These are phyloP conservation scores for Apiospora kogelbergensis DNA, from an alignment of 2,329 filamentous ascomycete species.

Conservation along the genomic window DNA sequence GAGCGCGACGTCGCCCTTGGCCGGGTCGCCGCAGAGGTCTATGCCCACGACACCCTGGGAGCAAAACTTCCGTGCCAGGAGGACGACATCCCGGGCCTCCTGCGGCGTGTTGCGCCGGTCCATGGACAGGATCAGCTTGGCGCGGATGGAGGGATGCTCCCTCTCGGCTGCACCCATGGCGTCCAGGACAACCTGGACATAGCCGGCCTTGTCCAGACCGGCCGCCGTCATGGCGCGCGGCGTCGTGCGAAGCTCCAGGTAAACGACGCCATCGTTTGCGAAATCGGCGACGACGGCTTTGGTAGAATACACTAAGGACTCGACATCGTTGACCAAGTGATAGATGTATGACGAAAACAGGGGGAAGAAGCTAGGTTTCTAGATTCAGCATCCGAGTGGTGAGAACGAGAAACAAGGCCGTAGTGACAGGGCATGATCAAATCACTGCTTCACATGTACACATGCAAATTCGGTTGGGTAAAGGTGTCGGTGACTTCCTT, in stretches of 20 bases:
- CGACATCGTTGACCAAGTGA: conserved; percentile 64
- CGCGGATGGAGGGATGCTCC: conserved; percentile 46
- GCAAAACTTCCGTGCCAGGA: conserved; percentile 58
- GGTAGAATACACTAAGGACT: conserved; percentile 62
- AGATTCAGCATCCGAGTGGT: background rate
- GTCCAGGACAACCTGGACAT: conserved; percentile 65
- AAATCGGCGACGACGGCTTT: conserved; percentile 66
- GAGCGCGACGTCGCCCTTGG: conserved; percentile 57
- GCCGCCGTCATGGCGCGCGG: conserved; percentile 61
- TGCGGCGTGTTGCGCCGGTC: conserved; percentile 63
- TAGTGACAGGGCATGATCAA: background rate
- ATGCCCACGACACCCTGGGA: conserved; percentile 63
- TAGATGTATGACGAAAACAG: conserved; percentile 82
- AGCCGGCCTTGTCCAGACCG: conserved; percentile 59
- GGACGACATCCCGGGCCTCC: conserved; percentile 64
- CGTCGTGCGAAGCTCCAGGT: conserved; percentile 79
- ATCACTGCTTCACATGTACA: background rate
- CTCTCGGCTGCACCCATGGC: conserved; percentile 47
- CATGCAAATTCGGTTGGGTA: background rate
- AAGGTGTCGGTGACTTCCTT: conserved; percentile 29
- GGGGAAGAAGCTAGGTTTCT: conserved; percentile 64
- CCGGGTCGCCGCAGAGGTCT: conserved; percentile 78
- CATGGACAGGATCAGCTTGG: conserved; percentile 70
- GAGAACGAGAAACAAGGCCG: background rate
- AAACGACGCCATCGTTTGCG: conserved; percentile 68